Evolutionary conservation across 129 eudicot genomes (phyloP).

Genomic region (Saussurea involucrata): DNA sequence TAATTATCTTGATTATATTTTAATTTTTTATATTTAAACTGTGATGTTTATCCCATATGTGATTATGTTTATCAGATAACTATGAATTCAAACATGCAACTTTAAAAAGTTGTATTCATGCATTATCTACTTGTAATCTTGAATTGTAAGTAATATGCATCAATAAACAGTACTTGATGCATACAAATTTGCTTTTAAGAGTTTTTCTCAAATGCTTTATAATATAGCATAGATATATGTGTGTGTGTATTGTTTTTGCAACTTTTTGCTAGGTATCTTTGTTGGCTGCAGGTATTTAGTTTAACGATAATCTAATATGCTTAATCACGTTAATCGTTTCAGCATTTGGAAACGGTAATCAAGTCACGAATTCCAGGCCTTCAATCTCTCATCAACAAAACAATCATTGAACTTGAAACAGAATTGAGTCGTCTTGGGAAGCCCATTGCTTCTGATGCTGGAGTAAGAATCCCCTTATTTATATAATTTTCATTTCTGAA

Average conservation of each 20-base stretch:
- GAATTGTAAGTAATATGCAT: too few species aligned
- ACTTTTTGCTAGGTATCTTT: not conserved
- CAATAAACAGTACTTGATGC: too few species aligned
- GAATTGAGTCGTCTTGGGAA: conserved; percentile 95
- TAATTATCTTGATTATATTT: too few species aligned
- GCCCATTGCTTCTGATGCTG: conserved; percentile 94
- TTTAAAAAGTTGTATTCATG: too few species aligned
- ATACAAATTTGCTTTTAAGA: too few species aligned
- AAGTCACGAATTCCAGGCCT: conserved; percentile 96
- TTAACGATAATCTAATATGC: conserved; percentile 3
- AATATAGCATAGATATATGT: too few species aligned
- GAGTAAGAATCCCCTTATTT: conserved; percentile 50
- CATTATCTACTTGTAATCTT: too few species aligned
- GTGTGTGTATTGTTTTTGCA: not conserved
- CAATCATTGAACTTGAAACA: conserved; percentile 80
- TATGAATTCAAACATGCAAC: too few species aligned
- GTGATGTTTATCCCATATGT: too few species aligned
- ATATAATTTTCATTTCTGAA: not conserved
- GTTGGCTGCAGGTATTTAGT: not conserved
- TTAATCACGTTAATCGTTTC: conserved; percentile 19
- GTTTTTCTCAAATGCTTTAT: too few species aligned
- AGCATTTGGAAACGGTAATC: conserved; percentile 94
- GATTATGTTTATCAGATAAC: too few species aligned
- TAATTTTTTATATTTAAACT: too few species aligned
- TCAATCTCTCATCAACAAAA: conserved; percentile 93